These are phyloP conservation scores for Helminthosporium solani DNA, from an alignment of 2,329 filamentous ascomycete genomes.

Conservation along the genomic window DNA sequence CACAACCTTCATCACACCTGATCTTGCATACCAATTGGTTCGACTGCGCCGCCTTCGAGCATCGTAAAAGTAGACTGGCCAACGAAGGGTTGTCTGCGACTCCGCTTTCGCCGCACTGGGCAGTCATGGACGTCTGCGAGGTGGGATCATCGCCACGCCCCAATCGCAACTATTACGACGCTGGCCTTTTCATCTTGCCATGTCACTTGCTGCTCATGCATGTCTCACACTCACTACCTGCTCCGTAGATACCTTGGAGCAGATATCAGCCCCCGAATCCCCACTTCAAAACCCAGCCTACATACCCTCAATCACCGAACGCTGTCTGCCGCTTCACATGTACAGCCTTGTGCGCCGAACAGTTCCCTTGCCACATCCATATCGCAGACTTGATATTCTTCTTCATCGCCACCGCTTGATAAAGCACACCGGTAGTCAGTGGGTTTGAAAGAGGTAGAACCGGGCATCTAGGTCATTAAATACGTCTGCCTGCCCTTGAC, in stretches of 20 bases:
- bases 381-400: neutral
- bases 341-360: neutral
- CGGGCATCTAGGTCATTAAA: neutral
- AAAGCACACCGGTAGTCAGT: neutral
- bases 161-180: conserved; percentile 27
- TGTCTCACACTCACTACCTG: conserved; percentile 18
- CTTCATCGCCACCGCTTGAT: neutral
- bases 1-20: conserved; percentile 28
- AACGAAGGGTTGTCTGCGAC: conserved; percentile 33
- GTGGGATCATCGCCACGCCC: conserved; percentile 24
- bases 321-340: conserved; percentile 2
- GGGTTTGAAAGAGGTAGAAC: neutral
- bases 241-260: too few species aligned
- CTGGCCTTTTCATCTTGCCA: conserved; percentile 13
- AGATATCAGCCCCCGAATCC: conserved; percentile 33
- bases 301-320: neutral
- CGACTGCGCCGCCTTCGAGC: conserved; percentile 34
- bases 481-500: too few species aligned
- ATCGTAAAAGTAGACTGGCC: conserved; percentile 24
- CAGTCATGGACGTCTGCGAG: conserved; percentile 19
- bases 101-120: conserved; percentile 23
- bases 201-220: conserved; percentile 27
- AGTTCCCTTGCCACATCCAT: neutral
- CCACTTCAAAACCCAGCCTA: conserved; percentile 5
- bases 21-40: conserved; percentile 31